phyloP scores from a whole-genome alignment of 768 basidiomycete species.

The Lyophyllum atratum region DNA sequence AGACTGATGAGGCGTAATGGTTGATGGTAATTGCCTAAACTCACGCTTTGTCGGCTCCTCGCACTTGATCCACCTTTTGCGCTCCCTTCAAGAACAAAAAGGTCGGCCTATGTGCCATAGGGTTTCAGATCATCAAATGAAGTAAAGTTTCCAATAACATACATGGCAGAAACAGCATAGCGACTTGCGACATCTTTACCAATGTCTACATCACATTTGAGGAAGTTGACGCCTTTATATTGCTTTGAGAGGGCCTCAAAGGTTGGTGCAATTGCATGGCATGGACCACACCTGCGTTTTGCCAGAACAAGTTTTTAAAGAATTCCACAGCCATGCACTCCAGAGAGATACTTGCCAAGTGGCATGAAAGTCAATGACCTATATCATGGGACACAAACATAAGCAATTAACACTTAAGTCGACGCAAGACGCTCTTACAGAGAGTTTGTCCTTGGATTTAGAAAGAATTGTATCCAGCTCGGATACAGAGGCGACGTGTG shows the following conservation, averaged over 20 bases:
- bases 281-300: slow-evolving; percentile 78
- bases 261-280: slow-evolving; percentile 78
- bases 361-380: slow-evolving; percentile 90
- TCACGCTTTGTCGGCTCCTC: slow-evolving; percentile 70
- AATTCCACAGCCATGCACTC: neutral
- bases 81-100: slow-evolving; percentile 76
- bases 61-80: slow-evolving; percentile 68
- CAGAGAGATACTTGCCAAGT: slow-evolving; percentile 56
- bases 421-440: slow-evolving; percentile 40
- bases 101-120: slow-evolving; percentile 63
- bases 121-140: neutral
- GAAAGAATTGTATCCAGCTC: slow-evolving; percentile 63
- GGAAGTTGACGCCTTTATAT: slow-evolving; percentile 72
- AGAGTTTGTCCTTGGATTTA: slow-evolving; percentile 62
- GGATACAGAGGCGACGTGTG: slow-evolving; percentile 61
- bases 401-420: neutral
- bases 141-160: slow-evolving; percentile 17
- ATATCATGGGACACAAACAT: neutral
- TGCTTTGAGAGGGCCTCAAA: slow-evolving; percentile 72
- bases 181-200: slow-evolving; percentile 64
- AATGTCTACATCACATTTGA: slow-evolving; percentile 82
- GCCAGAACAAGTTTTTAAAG: slow-evolving; percentile 10
- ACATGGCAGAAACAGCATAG: slow-evolving; percentile 78
- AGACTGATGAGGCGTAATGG: neutral
- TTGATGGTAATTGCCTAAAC: slow-evolving; percentile 21